Evolutionary conservation across 108 stramenopile genomes (phyloP).

Genomic region (Asterionellopsis glacialis): DNA sequence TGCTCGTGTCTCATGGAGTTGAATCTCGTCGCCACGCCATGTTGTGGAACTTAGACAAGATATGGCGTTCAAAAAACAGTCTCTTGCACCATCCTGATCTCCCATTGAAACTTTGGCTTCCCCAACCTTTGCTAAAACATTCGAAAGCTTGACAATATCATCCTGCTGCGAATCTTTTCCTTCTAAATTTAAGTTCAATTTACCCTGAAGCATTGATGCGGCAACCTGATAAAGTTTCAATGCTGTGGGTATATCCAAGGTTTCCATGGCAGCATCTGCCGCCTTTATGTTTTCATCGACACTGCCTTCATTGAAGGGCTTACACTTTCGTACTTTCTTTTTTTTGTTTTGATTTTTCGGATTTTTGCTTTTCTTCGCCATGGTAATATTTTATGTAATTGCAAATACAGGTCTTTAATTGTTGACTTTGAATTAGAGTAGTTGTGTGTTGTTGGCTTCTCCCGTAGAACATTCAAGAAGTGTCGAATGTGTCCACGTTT

Average conservation of each 20-base stretch:
- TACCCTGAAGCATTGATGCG: background rate
- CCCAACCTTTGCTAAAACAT: constrained; percentile 65
- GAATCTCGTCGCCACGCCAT: background rate
- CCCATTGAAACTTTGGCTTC: constrained; percentile 64
- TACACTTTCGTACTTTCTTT: no score
- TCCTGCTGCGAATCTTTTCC: constrained; percentile 2
- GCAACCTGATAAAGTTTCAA: background rate
- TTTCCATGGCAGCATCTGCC: constrained; percentile 6
- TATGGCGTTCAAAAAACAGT: constrained; percentile 62
- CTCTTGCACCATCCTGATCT: constrained; percentile 57
- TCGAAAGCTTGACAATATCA: constrained; percentile 20
- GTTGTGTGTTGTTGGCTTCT: no score
- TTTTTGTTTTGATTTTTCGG: background rate
- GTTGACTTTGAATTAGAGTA: no score
- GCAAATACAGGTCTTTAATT: no score
- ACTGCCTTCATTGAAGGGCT: no score
- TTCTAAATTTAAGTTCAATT: constrained; percentile 3
- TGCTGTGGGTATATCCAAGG: background rate
- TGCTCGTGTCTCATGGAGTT: constrained; percentile 31
- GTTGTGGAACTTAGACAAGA: background rate
- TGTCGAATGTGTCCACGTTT: no score
- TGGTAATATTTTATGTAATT: background rate
- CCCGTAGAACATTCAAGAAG: no score
- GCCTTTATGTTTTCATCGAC: background rate
- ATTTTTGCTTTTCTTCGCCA: constrained; percentile 3